Conservation (phyloP, 225 moss, liverwort and hornwort genomes). For the Asterella californica region DNA sequence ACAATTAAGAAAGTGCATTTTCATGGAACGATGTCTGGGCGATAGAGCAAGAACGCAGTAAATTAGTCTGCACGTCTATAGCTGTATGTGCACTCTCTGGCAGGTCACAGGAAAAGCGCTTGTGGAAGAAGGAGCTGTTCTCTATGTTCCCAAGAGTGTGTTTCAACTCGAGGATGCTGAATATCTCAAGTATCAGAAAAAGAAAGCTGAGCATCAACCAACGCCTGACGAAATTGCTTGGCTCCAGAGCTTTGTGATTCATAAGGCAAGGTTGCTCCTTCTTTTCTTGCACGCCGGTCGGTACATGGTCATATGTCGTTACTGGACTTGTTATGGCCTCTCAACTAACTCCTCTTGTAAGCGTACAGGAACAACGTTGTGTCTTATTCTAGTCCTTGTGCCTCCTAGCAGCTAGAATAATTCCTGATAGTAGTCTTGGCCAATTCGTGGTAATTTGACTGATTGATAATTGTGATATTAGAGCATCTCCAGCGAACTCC, state of each 20-base stretch:
- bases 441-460: neutral
- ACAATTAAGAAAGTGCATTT: no score
- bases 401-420: neutral
- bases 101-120: slow-evolving; percentile 75
- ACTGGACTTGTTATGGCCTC: neutral
- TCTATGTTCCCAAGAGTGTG: slow-evolving; percentile 67
- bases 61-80: neutral
- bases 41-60: neutral
- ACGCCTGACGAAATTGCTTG: slow-evolving; percentile 54
- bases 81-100: neutral
- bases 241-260: slow-evolving; percentile 73
- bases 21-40: neutral
- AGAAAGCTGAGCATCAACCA: slow-evolving; percentile 31
- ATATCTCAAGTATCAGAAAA: slow-evolving; percentile 7
- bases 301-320: neutral
- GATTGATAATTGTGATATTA: neutral
- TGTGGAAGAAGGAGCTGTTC: slow-evolving; percentile 64
- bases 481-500: neutral
- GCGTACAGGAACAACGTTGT: no score
- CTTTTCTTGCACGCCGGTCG: neutral
- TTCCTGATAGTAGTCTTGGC: neutral
- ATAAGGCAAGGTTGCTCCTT: slow-evolving; percentile 55
- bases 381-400: no score
- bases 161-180: slow-evolving; percentile 25
- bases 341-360: neutral